Evolutionary conservation across 805 yeast species (phyloP).

Genomic region (Zygosaccharomyces pseudorouxii): DNA sequence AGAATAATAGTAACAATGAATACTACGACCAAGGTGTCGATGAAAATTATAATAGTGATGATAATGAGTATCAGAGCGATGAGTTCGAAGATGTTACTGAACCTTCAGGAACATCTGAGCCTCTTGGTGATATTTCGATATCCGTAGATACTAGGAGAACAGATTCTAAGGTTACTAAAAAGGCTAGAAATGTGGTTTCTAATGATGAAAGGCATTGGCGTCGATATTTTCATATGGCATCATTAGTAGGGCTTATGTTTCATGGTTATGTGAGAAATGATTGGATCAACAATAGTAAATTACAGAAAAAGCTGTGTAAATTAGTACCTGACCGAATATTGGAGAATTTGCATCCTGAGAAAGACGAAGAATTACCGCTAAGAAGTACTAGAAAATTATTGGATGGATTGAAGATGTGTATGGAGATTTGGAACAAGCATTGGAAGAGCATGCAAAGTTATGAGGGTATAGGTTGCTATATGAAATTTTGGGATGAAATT

Average conservation of each 20-base stretch:
- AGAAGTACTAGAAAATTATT: constrained; percentile 59
- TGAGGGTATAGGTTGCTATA: constrained; percentile 34
- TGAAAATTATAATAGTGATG: constrained; percentile 13
- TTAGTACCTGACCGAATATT: constrained; percentile 46
- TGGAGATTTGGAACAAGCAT: constrained; percentile 55
- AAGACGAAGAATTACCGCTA: constrained; percentile 36
- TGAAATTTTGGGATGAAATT: constrained; percentile 47
- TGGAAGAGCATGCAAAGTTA: constrained; percentile 44
- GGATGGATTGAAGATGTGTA: constrained; percentile 67
- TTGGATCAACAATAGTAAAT: constrained; percentile 58
- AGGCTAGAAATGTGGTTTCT: constrained; percentile 37
- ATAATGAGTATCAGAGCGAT: constrained; percentile 27
- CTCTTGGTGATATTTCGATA: constrained; percentile 25
- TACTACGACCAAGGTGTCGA: neutral
- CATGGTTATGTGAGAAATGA: constrained; percentile 67
- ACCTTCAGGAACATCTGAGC: constrained; percentile 15
- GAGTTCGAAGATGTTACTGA: constrained; percentile 24
- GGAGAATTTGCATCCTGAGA: constrained; percentile 46
- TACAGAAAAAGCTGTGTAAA: constrained; percentile 41
- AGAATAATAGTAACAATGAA: constrained; percentile 6
- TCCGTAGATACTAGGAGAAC: constrained; percentile 26
- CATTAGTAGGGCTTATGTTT: constrained; percentile 52
- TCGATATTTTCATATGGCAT: constrained; percentile 51
- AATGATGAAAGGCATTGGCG: constrained; percentile 55
- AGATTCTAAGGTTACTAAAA: constrained; percentile 17